Percentiles rank a stretch among this genome's conserved stretches.
phyloP scores from a whole-genome alignment of 2,329 filamentous ascomycete genomes.

The Teratosphaeria nubilosa region DNA sequence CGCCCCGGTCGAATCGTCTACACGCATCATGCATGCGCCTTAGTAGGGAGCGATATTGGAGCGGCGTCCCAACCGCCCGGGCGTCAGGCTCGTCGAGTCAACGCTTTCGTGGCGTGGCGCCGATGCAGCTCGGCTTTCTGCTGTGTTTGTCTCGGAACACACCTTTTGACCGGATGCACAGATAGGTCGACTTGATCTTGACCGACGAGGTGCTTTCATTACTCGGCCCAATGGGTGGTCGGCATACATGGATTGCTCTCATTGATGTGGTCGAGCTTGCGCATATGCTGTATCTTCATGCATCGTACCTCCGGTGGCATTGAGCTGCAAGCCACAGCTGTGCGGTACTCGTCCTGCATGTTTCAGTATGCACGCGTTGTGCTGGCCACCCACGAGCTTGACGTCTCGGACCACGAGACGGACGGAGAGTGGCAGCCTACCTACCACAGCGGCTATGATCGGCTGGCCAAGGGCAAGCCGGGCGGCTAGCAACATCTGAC shows the following conservation, averaged over 20 bases:
- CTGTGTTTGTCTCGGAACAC: neutral
- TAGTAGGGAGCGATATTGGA: neutral
- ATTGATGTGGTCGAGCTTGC: neutral
- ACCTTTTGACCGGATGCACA: neutral
- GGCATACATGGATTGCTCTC: neutral
- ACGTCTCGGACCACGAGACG: neutral
- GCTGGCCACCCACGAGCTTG: neutral
- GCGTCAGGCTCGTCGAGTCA: neutral
- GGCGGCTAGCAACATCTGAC: neutral
- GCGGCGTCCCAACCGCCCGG: neutral
- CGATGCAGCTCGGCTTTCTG: neutral
- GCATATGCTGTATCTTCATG: neutral
- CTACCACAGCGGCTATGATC: neutral
- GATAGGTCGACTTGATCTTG: neutral
- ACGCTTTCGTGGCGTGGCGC: neutral
- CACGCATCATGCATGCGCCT: neutral
- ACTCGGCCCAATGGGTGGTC: neutral
- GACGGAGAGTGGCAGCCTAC: neutral
- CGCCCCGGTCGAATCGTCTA: neutral
- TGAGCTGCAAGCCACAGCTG: neutral
- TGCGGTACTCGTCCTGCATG: neutral
- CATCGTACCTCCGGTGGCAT: neutral
- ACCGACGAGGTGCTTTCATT: neutral
- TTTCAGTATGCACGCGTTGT: neutral
- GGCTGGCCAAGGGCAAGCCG: neutral